Percentiles rank a stretch among this genome's conserved stretches.
Conservation (phyloP, 2,329 filamentous ascomycete species). For the Phyllosticta paracitricarpa region DNA sequence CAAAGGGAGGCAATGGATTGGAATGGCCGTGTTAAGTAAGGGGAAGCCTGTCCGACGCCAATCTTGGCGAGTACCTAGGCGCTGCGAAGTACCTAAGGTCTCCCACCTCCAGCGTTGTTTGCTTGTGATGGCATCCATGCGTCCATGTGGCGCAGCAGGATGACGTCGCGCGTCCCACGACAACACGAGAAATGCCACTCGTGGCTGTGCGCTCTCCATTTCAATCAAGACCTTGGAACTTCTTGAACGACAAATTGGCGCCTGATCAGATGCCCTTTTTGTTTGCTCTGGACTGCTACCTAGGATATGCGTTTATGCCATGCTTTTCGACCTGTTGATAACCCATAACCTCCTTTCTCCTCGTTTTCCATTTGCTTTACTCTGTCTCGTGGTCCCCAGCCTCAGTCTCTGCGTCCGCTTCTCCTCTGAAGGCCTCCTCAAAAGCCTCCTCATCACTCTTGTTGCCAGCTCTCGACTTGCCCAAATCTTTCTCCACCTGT, state of each 20-base stretch:
- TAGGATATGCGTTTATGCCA: background rate
- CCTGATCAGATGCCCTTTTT: background rate
- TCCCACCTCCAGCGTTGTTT: background rate
- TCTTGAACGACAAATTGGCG: too few species aligned
- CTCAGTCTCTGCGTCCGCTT: background rate
- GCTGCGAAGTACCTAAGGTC: background rate
- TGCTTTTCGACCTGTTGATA: background rate
- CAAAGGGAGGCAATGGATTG: background rate
- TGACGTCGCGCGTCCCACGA: background rate
- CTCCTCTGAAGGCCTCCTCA: background rate
- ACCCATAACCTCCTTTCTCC: background rate
- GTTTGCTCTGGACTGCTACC: background rate
- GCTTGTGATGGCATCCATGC: background rate
- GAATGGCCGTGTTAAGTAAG: background rate
- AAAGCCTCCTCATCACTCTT: conserved; percentile 1
- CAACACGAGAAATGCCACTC: too few species aligned
- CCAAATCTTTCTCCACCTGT: background rate
- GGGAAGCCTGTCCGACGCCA: background rate
- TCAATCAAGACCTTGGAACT: too few species aligned
- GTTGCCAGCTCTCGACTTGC: background rate
- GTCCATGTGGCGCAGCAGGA: background rate
- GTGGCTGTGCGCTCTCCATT: too few species aligned
- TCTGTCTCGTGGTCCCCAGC: background rate
- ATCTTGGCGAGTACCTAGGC: background rate
- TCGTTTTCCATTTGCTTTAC: background rate